Conservation (phyloP, 2,329 filamentous ascomycete genomes). For the Sporothrix inflata region DNA sequence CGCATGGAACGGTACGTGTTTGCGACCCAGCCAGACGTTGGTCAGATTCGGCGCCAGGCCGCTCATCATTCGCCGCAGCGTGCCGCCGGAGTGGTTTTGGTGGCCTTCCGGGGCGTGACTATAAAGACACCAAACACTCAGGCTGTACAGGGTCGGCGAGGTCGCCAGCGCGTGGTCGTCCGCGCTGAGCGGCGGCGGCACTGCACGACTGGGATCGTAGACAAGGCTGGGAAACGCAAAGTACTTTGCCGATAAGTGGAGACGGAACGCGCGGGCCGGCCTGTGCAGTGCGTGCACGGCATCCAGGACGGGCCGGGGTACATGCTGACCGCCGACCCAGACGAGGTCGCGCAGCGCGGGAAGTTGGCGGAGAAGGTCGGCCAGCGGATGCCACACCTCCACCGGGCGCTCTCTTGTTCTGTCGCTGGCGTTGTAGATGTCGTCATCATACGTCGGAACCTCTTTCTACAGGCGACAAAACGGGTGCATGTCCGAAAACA, state of each 20-base stretch:
- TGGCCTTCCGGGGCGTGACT: background rate
- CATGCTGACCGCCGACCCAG: background rate
- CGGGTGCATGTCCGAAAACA: background rate
- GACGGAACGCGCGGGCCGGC: background rate
- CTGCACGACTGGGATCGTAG: background rate
- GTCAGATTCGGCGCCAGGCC: background rate
- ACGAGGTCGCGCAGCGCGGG: background rate
- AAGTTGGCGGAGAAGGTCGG: background rate
- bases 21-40: background rate
- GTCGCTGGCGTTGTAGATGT: too few species aligned
- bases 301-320: background rate
- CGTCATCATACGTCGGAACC: too few species aligned
- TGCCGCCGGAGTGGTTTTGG: background rate
- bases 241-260: background rate
- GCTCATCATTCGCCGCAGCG: background rate
- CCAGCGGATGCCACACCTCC: background rate
- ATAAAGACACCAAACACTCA: background rate
- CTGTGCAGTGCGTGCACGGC: background rate
- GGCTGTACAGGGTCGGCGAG: background rate
- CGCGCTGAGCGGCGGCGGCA: background rate
- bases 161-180: background rate
- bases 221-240: background rate
- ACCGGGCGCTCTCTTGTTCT: too few species aligned
- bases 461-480: background rate
- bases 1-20: background rate